Percentiles rank a stretch among this genome's conserved stretches.
Evolutionary conservation across 495 filamentous ascomycete genomes (phyloP).

Genomic region (Tricharina praecox): DNA sequence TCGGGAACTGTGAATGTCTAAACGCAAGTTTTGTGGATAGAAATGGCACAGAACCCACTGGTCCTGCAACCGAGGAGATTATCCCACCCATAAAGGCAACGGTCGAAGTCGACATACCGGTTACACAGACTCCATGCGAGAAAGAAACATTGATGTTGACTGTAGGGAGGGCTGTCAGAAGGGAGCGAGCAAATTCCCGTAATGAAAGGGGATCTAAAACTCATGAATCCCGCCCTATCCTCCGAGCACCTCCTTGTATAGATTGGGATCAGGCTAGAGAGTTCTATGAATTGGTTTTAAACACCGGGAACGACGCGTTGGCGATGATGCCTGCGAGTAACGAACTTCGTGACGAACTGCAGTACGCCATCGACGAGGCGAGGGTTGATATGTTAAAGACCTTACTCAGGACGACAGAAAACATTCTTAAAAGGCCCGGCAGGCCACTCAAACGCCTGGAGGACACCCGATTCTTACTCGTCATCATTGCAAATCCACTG

Average conservation of each 20-base stretch:
- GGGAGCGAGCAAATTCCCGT: constrained; percentile 4
- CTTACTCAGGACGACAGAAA: constrained; percentile 69
- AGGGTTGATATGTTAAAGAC: constrained; percentile 49
- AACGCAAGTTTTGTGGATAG: constrained; percentile 36
- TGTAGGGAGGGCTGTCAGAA: constrained; percentile 10
- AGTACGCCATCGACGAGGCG: constrained; percentile 46
- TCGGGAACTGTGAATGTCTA: constrained; percentile 51
- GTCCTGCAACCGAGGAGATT: neutral
- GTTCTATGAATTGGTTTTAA: constrained; percentile 60
- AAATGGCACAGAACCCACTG: no score
- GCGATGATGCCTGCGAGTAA: neutral
- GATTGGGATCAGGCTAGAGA: constrained; percentile 55
- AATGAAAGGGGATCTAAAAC: constrained; percentile 9
- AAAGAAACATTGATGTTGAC: constrained; percentile 21
- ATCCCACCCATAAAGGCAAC: neutral
- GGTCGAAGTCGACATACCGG: constrained; percentile 10
- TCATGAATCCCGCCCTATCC: neutral
- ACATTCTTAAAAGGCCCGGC: constrained; percentile 68
- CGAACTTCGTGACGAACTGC: constrained; percentile 38
- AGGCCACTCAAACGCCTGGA: constrained; percentile 49
- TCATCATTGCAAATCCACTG: constrained; percentile 67
- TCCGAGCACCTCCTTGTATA: constrained; percentile 42
- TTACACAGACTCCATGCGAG: constrained; percentile 21
- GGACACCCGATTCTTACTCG: constrained; percentile 65
- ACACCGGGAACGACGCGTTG: constrained; percentile 37